A percentile compares a stretch with the other conserved stretches of the same genome.
phyloP scores from a whole-genome alignment of 202 grass and related monocot genomes.

The Cymbopogon flexuosus region DNA sequence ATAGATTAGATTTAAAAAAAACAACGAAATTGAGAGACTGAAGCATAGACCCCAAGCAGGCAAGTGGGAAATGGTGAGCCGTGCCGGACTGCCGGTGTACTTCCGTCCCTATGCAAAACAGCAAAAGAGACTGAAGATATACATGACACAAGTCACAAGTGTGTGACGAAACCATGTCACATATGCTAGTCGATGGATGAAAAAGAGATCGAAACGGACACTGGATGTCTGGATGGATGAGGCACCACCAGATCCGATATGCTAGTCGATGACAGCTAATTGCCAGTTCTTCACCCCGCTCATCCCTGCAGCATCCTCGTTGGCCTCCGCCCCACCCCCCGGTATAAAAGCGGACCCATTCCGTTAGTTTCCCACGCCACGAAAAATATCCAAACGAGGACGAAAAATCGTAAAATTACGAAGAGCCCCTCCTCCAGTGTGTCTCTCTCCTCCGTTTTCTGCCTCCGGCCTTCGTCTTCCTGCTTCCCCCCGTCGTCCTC shows the following conservation, averaged over 20 bases:
- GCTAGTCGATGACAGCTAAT: constrained; percentile 52
- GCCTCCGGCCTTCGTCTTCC: constrained; percentile 2
- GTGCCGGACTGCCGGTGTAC: too few species aligned
- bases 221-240: background rate
- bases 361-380: constrained; percentile 13
- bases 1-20: too few species aligned
- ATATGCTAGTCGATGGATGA: background rate
- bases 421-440: background rate
- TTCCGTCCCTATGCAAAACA: too few species aligned
- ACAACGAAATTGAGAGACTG: too few species aligned
- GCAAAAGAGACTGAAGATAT: too few species aligned
- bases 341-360: constrained; percentile 27
- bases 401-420: constrained; percentile 6
- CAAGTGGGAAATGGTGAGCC: too few species aligned
- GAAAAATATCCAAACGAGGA: background rate
- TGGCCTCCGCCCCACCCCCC: constrained; percentile 28
- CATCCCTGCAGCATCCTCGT: constrained; percentile 30
- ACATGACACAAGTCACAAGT: too few species aligned
- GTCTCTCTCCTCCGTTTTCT: background rate
- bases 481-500: background rate
- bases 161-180: background rate
- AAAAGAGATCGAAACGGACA: background rate
- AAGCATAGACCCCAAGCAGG: too few species aligned
- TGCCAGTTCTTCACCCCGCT: constrained; percentile 17
- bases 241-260: background rate